Conservation (phyloP, 1,284 basidiomycete genomes). For the Sporisorium reilianum region DNA sequence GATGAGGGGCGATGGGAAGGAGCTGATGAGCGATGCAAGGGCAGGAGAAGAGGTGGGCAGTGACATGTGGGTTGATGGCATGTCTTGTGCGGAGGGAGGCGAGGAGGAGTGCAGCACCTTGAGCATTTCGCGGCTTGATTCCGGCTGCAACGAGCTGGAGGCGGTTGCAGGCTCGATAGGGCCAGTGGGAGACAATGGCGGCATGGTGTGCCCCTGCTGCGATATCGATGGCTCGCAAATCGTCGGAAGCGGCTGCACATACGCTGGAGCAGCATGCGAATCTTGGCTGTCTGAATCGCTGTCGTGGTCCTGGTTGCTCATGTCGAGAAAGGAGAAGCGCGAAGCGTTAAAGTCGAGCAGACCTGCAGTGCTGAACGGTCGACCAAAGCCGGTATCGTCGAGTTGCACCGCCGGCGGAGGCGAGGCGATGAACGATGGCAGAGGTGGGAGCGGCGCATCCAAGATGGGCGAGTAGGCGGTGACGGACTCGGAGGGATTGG, state of each 20-base stretch:
- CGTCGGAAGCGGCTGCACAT: neutral
- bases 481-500: conserved; percentile 23
- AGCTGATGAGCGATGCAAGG: conserved; percentile 42
- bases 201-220: neutral
- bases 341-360: conserved; percentile 35
- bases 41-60: conserved; percentile 32
- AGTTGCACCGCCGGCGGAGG: conserved; percentile 38
- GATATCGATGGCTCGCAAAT: conserved; percentile 4
- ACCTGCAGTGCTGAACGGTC: conserved; percentile 36
- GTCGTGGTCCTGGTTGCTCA: conserved; percentile 30
- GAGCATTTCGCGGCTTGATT: conserved; percentile 11
- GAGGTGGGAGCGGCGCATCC: conserved; percentile 13
- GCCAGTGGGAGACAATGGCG: neutral
- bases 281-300: conserved; percentile 21
- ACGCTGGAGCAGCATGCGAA: neutral
- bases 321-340: conserved; percentile 41
- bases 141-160: conserved; percentile 5
- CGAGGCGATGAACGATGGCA: conserved; percentile 17
- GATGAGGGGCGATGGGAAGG: conserved; percentile 31
- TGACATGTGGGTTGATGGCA: conserved; percentile 7
- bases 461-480: conserved; percentile 30
- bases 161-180: neutral
- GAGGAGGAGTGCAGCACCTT: conserved; percentile 3
- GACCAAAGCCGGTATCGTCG: conserved; percentile 34
- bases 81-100: neutral